Evolutionary conservation across 345 rosid genomes (phyloP), one percentile per base, ranked within the genome.

Genomic region (Euphorbia pulcherrima): DNA sequence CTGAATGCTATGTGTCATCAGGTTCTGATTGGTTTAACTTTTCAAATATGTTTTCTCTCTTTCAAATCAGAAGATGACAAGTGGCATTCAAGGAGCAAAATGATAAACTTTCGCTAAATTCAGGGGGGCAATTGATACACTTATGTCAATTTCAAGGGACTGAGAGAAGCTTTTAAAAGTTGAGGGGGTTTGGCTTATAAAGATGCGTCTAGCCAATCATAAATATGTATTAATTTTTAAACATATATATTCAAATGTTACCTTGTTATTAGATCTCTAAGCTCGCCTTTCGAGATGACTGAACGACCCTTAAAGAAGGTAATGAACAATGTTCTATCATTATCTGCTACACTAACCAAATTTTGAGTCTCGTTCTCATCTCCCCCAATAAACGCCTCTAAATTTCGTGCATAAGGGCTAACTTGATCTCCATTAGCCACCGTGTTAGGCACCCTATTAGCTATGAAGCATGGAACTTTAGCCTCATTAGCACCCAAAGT

Each of bases 241-340:
- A 21, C 27, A 53, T 53, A 24, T 14, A n/a, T n/a, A n/a, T n/a
- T 8, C 14, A 52, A 53, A 8, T 6, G 13, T n/a, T 53, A 60
- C 80, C 74, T 39, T 59, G 17, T 68, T 9, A 79, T 50, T 47
- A 69, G 67, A 47, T 55, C 58, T 14, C 16, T n/a, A 58, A 79
- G 75, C 51, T 69, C 73, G 57, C 29, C 52, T 40, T 55, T 62
- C 46, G 76, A 30, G 69, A 73, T 29, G 3, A 28, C 8, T 1
- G 65, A 73, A 64, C 63, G 76, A 7, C 78, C 74, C 37, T 65
- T 73, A 2, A 75, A 67, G 70, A 76, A 79, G 18, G 83, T 79
- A 50, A 70, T 52, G 41, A 76, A 79, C 65, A 79, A 39, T 40
- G 78, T 67, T 14, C 61, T 26, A 20, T 73, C 68, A 11, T n/a